Base-by-base conservation (phyloP, 2,329 filamentous ascomycete genomes). In the Alternaria dauci region DNA sequence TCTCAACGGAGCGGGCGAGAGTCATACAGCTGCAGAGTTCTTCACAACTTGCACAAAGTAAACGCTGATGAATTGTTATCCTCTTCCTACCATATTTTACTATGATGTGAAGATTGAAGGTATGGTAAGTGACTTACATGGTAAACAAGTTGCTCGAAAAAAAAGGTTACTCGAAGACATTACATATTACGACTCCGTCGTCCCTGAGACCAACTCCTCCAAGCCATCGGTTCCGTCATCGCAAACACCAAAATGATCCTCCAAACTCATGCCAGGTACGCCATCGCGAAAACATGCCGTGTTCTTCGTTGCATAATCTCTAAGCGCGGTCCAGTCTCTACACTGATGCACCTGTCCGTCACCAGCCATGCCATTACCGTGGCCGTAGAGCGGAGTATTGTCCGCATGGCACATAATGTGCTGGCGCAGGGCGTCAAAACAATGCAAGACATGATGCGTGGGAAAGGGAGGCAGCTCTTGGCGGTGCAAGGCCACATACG, bases 271-370 rank as follows among this genome's bases (percentile, higher is more conserved):
- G 25, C 56, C 56, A 20, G 51, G 56, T 18, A 42, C 39, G 4
- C 56, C 56, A 55, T 75, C 72, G 16, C 65, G 54, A 39, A 74
- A 73, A 41, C 72, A 75, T 2, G 72, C 72, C 8, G 72, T 63
- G 38, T 75, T 62, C 16, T 67, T 58, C 6, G 63, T 67, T 14
- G 65, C 65, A 52, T 57, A 68, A 23, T 65, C 59, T 11, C 63
- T 52, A 34, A 68, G 50, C 12, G 54, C 58, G 34, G 61, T 55
- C 66, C 66, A 69, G 39, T 58, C 50, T 23, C 58, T 52, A 47
- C 66, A 69, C 38, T 64, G 62, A 11, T 57, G 65, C 26, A 58
- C 36, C 51, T 67, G 62, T 26, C 58, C 66, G n/a, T 67, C 59
- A 5, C 66, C 65, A 41, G 62, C 62, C 16, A 48, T 67, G 25